phyloP scores from a whole-genome alignment of 2,329 filamentous ascomycete genomes.

The Elsinoe ampelina region DNA sequence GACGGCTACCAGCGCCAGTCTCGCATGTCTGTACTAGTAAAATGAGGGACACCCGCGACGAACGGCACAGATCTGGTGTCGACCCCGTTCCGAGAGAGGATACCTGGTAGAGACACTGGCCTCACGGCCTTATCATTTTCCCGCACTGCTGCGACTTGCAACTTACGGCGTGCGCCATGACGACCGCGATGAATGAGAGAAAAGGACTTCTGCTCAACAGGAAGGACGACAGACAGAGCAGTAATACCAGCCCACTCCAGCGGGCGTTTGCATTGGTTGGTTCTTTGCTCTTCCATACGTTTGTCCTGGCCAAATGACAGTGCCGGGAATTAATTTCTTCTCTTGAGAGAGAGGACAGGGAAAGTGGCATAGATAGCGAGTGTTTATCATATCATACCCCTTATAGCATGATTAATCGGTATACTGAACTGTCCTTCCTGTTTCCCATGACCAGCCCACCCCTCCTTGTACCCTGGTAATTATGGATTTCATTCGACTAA shows the following conservation, averaged over 20 bases:
- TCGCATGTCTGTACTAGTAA: neutral
- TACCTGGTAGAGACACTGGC: no score
- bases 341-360: neutral
- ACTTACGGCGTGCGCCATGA: neutral
- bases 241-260: neutral
- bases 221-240: neutral
- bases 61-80: no score
- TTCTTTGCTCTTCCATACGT: neutral
- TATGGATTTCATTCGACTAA: neutral
- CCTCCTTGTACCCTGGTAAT: no score
- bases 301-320: neutral
- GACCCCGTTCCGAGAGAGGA: no score
- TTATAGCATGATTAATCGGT: no score
- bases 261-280: conserved; percentile 3
- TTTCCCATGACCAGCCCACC: no score
- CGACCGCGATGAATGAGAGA: neutral
- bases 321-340: neutral
- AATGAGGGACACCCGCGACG: neutral
- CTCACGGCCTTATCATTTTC: no score
- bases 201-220: neutral
- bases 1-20: neutral
- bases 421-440: no score
- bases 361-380: neutral
- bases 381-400: no score
- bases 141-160: no score